Base-by-base conservation (phyloP, 306 rosid species). In the Vigna hirtella region DNA sequence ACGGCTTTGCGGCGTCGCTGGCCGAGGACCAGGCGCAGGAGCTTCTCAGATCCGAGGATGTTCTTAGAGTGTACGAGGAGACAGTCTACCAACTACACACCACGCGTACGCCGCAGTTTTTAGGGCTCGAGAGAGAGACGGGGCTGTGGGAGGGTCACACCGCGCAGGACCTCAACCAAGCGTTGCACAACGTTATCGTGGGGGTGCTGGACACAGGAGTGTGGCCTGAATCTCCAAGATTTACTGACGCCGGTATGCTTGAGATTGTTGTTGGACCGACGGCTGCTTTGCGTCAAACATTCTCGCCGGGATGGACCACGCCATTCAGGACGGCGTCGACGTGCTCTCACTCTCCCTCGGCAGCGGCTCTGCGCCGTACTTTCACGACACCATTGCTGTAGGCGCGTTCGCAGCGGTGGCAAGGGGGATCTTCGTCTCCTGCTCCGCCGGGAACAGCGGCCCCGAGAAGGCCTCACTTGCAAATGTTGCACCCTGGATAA, bases 171-270 rank as follows among this genome's bases (percentile, higher is more conserved):
- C 82, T 88, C 0, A 79, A 84, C 63, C 91, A 79, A n/a, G 94
- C 93, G 0, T 73, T 91, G 0, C 76, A 85, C 2, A 96, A 92
- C 7, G 93, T 92, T 14, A 81, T 95, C 84, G 45, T 95, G 0
- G 98, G 98, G 0, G 84, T 95, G 1, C 86, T 95, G 1, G 98
- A 95, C 67, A 95, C 98, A 0, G 97, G 98, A 0, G 82, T 95
- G 0, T 95, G 98, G 90, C 97, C 98, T 0, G 98, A 95, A 51
- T 88, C 98, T 0, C 86, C 63, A n/a, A 92, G 98, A 79, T 95
- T 95, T 36, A 79, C 76, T 11, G 98, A 95, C 4, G 17, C 83
- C 0, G 95, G 90, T 2, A 87, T 95, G 90, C 95, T 96, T 20
- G 20, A 20, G 20, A 20, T 20, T 20, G 1, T 1, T 20, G 20